Base-by-base conservation (phyloP, 2,329 filamentous ascomycete species). In the Fusarium compactum region DNA sequence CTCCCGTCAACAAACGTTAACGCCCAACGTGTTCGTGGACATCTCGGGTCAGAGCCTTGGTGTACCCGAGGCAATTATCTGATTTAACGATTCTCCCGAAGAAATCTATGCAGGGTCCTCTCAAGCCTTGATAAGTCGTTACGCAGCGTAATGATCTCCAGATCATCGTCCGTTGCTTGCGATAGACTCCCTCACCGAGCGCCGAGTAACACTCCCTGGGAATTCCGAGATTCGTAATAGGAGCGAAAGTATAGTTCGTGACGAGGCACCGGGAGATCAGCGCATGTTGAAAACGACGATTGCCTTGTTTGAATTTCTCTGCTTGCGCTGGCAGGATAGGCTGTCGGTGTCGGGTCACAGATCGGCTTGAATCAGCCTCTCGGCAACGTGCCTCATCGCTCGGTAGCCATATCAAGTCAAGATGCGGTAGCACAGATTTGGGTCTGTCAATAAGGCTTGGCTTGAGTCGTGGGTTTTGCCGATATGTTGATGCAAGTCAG, bases 71-170 rank as follows among this genome's bases (percentile, higher is more conserved):
- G 56, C 12, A 38, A 53, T 57, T 58, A 22, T 52, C 32, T 69
- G 65, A 52, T 47, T 60, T 40, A 64, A 64, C 50, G 48, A 51
- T 57, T 25, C 18, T n/a, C 24, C 50, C 50, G 50, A 53, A 53
- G 24, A 11, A 53, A 40, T 16, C 14, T 29, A 57, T 52, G 9
- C 46, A 65, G 48, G 58, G 43, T 45, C 48, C n/a, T 27, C 41
- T 48, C 44, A 24, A n/a, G 41, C 16, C 48, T 29, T 52, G 58
- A 18, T 48, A 25, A 34, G 10, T 8, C 25, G 68, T 71, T 65
- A 71, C 56, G 45, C 64, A 65, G 38, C 59, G 29, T 41, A 41
- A 46, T 34, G 62, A 64, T 71, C 68, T 71, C 68, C 51, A 69
- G 55, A 65, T 69, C 63, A 69, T 69, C 68, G 25, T 25, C 20